Evolutionary conservation across 106 monocot genomes (phyloP), one percentile per base, ranked within the genome.

Genomic region (Ottelia alismoides): DNA sequence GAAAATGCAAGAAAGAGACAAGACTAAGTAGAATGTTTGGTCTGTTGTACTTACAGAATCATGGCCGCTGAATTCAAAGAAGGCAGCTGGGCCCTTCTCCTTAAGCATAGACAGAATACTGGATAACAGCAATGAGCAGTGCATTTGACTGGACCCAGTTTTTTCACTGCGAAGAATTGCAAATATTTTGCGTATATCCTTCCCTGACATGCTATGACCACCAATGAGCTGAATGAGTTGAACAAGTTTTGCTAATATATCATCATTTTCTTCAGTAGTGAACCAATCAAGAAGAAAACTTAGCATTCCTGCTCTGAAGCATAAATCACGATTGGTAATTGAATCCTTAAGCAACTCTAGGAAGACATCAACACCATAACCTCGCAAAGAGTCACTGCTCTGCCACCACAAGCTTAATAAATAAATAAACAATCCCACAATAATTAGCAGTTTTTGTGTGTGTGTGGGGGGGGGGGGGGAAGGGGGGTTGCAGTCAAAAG

Each of bases 271-370:
- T 70, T 77, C 85, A 11, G 52, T 44, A 31, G 63, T 35, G 72
- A 98, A 90, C 98, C 98, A 98, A 71, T 98, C 98, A 51, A 98
- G 85, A 72, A 98, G 82, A 75, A 90, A 76, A 71, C 71, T 79
- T 60, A 90, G 82, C 28, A 80, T 58, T 52, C 98, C 98, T 53
- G 82, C 76, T 58, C 63, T 78, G 70, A 48, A 89, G 56, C 89
- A 90, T 48, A 77, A 85, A 26, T 70, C 78, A 67, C 85, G 57
- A 53, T 98, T 98, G 20, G 62, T 56, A 12, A 98, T 82, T 28
- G 89, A 90, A 49, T 90, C 98, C 22, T 82, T 85, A 20, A 90
- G 56, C 57, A 98, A 60, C 54, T 49, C 62, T 53, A 70, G 77
- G 52, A 98, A 68, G 47, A 85, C 64, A 70, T 77, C 76, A 55